Evolutionary conservation across 306 rosid genomes (phyloP), one percentile per base, ranked within the genome.

Genomic region (Ziziphus jujuba): DNA sequence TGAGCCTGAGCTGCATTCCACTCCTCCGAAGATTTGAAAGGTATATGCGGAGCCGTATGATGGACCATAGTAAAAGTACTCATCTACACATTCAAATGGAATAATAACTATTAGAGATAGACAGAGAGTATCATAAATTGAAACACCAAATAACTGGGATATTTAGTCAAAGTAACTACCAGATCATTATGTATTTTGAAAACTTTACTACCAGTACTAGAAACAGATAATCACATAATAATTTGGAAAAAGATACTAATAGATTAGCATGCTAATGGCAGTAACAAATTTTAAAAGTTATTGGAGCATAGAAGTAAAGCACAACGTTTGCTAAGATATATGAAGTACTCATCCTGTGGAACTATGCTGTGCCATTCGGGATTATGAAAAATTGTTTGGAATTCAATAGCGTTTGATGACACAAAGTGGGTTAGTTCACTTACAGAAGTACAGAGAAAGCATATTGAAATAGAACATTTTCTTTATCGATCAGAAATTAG

Each of bases 1-100:
- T 93, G 99, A 45, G 99, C 99, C 75, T 82, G 90, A 52, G 96
- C 92, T 19, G 95, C 95, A 71, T 93, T 85, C 97, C 99, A 93
- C 75, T 90, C 91, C 20, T 90, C 89, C n/a, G 92, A 78, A 63
- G 84, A 53, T 77, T 84, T 93, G 84, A 93, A 93, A 15, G 97
- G 99, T 81, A 90, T 90, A 74, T 93, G 99, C 0, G 99, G 96
- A 43, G 99, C 97, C 5, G 97, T 90, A 79, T 93, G 99, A 77
- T 90, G 97, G 45, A 93, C 99, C 99, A 93, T 90, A 65, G 97
- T 93, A 89, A 93, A 93, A 70, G 95, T 88, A 73, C 97, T 93
- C 97, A 93, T 93, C 99, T 93, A 71, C 31, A 48, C 43, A 67
- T 60, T 21, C 21, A 66, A 19, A 5, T 21, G 70, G 75, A 82